Evolutionary conservation across 768 basidiomycete species (phyloP), one percentile per base, ranked within the genome.

Genomic region (Daedalea quercina): DNA sequence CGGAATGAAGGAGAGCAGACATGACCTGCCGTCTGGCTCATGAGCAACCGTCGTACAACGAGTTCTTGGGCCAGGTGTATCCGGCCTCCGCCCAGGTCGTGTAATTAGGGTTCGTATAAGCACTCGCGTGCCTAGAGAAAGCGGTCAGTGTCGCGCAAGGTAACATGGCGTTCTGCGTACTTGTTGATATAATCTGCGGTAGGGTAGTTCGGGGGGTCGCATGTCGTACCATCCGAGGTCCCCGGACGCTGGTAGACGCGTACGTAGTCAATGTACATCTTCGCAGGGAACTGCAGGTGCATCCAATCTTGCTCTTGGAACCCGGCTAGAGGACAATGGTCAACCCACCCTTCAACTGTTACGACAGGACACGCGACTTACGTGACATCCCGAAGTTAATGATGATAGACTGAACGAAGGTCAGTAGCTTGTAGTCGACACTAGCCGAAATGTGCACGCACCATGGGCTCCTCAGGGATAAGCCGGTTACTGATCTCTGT

Each of bases 391-490:
- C 91, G 50, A 94, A 70, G 68, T 93, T 98, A 65, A 97, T 58
- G 59, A 98, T 82, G 50, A 94, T 73, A 64, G 84, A 88, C 90
- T 57, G 33, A 22, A 31, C 19, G 19, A 48, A 33, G 13, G 19
- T 43, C 45, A 47, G 37, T n/a, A 17, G 42, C 13, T 22, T 22
- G 15, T 6, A 56, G n/a, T 8, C 12, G 17, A 34, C 12, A 34
- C 54, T 54, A 47, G 53, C 50, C 17, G 48, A 71, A 43, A 54
- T 6, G 26, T 25, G 44, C 7, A 44, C 81, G 57, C 59, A 92
- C 90, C 93, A 97, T 87, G 1, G 96, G 95, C 66, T 99, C 96
- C 63, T 94, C 90, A 3, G 92, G 75, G 52, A 82, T 82, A 15
- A 94, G 62, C 31, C 94, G 76, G 60, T 77, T 72, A 33, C 78